phyloP scores from a whole-genome alignment of 441 rosid species.

The Adansonia grandidieri region DNA sequence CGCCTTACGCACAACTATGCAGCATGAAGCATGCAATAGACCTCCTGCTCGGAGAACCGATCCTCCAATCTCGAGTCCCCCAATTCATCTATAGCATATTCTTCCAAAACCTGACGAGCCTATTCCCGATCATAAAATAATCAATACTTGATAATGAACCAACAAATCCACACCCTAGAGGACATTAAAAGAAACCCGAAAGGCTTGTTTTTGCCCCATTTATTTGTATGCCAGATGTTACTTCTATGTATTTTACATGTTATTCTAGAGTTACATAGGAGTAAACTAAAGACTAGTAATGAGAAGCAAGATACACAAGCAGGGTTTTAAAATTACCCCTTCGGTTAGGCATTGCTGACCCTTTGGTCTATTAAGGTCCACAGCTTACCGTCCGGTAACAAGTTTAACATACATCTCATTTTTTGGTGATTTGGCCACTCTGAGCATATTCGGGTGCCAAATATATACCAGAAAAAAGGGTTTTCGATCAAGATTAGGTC shows the following conservation, averaged over 20 bases:
- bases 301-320: background rate
- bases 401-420: slow-evolving; percentile 95
- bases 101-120: slow-evolving; percentile 93
- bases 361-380: slow-evolving; percentile 84
- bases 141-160: background rate
- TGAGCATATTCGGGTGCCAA: slow-evolving; percentile 98
- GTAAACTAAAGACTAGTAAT: background rate
- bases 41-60: slow-evolving; percentile 68
- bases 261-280: background rate
- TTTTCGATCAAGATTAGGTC: too few relatives aligned
- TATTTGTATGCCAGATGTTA: background rate
- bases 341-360: slow-evolving; percentile 95
- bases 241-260: background rate
- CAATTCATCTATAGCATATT: slow-evolving; percentile 69
- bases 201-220: background rate
- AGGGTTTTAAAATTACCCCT: slow-evolving; percentile 60
- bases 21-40: slow-evolving; percentile 84
- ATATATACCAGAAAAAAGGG: slow-evolving; percentile 33
- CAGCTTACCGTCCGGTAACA: slow-evolving; percentile 91
- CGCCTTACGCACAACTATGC: slow-evolving; percentile 85
- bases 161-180: background rate
- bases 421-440: slow-evolving; percentile 97
- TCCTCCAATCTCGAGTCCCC: slow-evolving; percentile 68
- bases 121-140: slow-evolving; percentile 37
- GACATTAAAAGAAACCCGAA: background rate